Conservation (phyloP, 257 asterid genomes). For the Nicotiana attenuata region DNA sequence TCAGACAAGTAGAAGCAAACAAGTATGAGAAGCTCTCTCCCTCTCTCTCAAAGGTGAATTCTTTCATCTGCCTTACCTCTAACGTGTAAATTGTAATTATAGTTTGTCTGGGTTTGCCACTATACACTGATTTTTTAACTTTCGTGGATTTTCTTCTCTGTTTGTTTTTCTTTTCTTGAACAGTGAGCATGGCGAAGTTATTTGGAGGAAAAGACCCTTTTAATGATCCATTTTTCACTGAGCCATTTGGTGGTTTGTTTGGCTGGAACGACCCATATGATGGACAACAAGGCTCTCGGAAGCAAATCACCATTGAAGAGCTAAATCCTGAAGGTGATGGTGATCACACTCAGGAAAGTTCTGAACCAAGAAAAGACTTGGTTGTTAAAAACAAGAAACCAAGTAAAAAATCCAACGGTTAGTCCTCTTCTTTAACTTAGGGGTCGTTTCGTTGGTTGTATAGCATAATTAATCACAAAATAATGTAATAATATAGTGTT, state of each 20-base stretch:
- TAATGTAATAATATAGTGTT: too few relatives aligned
- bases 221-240: constrained; percentile 70
- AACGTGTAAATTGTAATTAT: too few relatives aligned
- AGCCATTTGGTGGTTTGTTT: constrained; percentile 44
- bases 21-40: not conserved
- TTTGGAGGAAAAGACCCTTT: constrained; percentile 79
- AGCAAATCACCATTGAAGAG: constrained; percentile 61
- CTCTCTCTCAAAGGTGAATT: not conserved
- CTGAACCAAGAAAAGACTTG: constrained; percentile 39
- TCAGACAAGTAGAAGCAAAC: not conserved
- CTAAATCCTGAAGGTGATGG: constrained; percentile 43
- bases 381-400: constrained; percentile 28
- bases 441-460: not conserved
- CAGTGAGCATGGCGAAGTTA: constrained; percentile 41
- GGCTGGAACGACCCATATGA: constrained; percentile 41
- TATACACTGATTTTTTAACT: too few relatives aligned
- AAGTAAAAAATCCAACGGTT: constrained; percentile 31
- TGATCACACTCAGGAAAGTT: constrained; percentile 22
- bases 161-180: constrained; percentile 3
- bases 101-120: too few relatives aligned
- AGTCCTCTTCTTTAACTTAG: not conserved
- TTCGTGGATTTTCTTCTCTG: not conserved
- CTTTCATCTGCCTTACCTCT: too few relatives aligned
- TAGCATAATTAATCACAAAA: not conserved
- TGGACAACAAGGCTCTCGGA: constrained; percentile 32